Evolutionary conservation across 805 yeast genomes (phyloP).

Genomic region (Scheffersomyces coipomensis): DNA sequence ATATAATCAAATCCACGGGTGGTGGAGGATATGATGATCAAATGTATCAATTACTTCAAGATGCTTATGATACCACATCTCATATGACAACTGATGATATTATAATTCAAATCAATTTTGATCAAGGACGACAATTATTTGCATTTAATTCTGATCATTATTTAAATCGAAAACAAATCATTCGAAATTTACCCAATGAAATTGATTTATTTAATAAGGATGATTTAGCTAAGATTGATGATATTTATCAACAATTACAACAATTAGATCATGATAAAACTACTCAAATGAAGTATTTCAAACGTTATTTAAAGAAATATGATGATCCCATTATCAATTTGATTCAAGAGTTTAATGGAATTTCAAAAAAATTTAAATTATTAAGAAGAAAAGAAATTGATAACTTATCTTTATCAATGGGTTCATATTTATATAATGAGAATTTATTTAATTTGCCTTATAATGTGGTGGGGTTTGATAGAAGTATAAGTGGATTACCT

Average conservation of each 20-base stretch:
- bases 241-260: conserved; percentile 27
- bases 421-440: conserved; percentile 26
- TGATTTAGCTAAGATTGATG: conserved; percentile 23
- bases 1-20: too few species aligned
- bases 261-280: conserved; percentile 36
- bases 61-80: conserved; percentile 27
- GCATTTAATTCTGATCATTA: conserved; percentile 33
- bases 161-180: conserved; percentile 28
- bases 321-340: conserved; percentile 28
- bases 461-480: conserved; percentile 43
- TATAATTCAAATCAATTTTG: conserved; percentile 31
- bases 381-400: conserved; percentile 33
- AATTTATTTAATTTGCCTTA: conserved; percentile 30
- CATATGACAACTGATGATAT: conserved; percentile 39
- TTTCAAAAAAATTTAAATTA: conserved; percentile 33
- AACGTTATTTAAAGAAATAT: conserved; percentile 29
- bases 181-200: conserved; percentile 34
- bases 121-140: conserved; percentile 32
- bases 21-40: too few species aligned
- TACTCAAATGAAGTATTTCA: conserved; percentile 36
- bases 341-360: conserved; percentile 34
- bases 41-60: too few species aligned
- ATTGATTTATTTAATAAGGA: conserved; percentile 32
- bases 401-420: conserved; percentile 24
- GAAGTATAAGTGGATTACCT: conserved; percentile 38